Percentiles rank a stretch among this genome's conserved stretches.
These are phyloP conservation scores for Leccinum variabile DNA, from an alignment of 1,284 basidiomycete species.

Conservation along the genomic window DNA sequence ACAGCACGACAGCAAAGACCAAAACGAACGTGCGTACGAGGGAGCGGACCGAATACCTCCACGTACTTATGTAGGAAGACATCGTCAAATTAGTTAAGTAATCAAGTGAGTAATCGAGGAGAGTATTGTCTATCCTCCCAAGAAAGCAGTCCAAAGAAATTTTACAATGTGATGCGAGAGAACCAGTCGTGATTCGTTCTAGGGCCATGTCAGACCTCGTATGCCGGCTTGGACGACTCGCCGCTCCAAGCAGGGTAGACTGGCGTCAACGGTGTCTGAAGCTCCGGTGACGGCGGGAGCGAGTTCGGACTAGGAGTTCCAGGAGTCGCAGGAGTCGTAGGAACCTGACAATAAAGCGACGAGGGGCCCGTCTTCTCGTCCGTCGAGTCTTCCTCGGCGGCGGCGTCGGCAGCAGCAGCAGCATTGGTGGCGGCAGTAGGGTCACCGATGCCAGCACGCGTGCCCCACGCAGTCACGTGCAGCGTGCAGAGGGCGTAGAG, in stretches of 20 bases:
- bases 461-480: conserved; percentile 1
- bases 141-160: neutral
- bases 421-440: conserved; percentile 12
- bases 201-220: neutral
- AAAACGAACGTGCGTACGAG: neutral
- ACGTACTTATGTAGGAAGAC: neutral
- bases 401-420: neutral
- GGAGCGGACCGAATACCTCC: neutral
- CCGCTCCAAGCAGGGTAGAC: neutral
- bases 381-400: conserved; percentile 6
- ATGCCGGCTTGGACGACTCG: neutral
- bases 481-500: conserved; percentile 61
- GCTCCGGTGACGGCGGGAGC: neutral
- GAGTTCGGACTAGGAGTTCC: neutral
- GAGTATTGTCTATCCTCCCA: neutral
- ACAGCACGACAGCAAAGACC: neutral
- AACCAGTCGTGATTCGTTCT: neutral
- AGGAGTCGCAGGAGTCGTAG: neutral
- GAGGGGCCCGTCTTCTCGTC: neutral
- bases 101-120: neutral
- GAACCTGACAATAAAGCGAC: neutral
- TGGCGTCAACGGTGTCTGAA: neutral
- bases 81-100: neutral
- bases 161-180: neutral
- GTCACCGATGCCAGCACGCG: conserved; percentile 2